phyloP scores from a whole-genome alignment of 2,329 filamentous ascomycete species.

The Cladosporium sp. region DNA sequence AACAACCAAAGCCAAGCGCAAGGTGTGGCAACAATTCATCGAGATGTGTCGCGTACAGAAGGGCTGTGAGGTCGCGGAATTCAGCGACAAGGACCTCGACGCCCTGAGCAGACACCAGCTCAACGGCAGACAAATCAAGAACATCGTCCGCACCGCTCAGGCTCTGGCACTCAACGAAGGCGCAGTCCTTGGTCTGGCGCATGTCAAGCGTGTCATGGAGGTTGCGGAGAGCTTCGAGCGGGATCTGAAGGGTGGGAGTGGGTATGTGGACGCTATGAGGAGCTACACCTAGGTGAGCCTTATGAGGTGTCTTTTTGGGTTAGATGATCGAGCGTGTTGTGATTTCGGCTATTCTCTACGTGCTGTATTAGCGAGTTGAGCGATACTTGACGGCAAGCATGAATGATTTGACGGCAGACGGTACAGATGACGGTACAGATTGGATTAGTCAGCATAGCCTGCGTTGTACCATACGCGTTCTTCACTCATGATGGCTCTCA shows the following conservation, averaged over 20 bases:
- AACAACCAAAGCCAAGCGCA: slow-evolving; percentile 69
- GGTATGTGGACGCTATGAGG: slow-evolving; percentile 81
- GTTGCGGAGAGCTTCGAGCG: slow-evolving; percentile 81
- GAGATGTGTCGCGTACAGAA: slow-evolving; percentile 69
- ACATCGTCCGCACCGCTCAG: slow-evolving; percentile 80
- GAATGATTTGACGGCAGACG: background rate
- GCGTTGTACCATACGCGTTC: background rate
- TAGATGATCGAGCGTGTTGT: background rate
- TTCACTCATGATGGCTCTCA: background rate
- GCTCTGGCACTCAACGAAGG: slow-evolving; percentile 77
- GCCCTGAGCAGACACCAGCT: slow-evolving; percentile 67
- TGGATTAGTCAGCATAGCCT: background rate
- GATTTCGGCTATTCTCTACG: background rate
- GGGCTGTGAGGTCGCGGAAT: slow-evolving; percentile 60
- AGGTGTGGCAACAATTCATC: slow-evolving; percentile 84
- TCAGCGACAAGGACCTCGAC: slow-evolving; percentile 69
- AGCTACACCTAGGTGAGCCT: slow-evolving; percentile 62
- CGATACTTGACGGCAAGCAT: too few species aligned
- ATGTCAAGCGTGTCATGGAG: slow-evolving; percentile 80
- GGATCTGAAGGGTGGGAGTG: slow-evolving; percentile 77
- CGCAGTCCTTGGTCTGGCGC: slow-evolving; percentile 71
- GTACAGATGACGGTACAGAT: background rate
- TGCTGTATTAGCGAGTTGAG: background rate
- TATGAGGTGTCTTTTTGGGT: background rate
- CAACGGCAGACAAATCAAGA: slow-evolving; percentile 81